Percentiles rank a stretch among this genome's conserved stretches.
phyloP scores from a whole-genome alignment of 2,329 filamentous ascomycete species.

The Teratosphaeria zuluensis region DNA sequence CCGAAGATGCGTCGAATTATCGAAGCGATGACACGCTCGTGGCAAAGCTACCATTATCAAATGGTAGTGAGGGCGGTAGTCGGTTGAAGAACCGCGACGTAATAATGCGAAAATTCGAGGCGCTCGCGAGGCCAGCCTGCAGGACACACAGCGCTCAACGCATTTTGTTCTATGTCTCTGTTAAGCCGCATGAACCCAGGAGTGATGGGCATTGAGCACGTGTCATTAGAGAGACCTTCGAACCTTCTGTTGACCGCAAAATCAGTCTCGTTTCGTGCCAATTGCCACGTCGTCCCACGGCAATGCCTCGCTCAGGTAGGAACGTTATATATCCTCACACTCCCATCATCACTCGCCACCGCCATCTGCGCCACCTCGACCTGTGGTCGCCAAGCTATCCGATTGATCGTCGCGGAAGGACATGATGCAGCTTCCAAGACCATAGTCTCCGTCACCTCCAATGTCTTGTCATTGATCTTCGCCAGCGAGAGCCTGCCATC shows the following conservation, averaged over 20 bases:
- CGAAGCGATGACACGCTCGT: background rate
- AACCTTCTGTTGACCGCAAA: background rate
- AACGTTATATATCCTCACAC: constrained; percentile 23
- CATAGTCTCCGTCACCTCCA: constrained; percentile 5
- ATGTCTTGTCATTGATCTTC: background rate
- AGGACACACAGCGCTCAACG: no score
- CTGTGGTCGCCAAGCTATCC: constrained; percentile 4
- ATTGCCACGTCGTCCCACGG: background rate
- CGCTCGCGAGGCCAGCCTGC: no score
- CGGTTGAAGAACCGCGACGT: no score
- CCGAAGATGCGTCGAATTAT: no score
- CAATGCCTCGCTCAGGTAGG: background rate
- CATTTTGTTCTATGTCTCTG: no score
- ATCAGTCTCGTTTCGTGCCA: background rate
- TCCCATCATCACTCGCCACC: constrained; percentile 33
- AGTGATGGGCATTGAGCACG: no score
- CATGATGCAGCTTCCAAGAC: background rate
- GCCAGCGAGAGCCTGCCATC: constrained; percentile 12
- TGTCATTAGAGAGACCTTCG: background rate
- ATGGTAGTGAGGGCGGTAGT: no score
- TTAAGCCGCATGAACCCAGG: background rate
- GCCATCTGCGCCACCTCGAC: constrained; percentile 23
- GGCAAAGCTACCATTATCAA: background rate
- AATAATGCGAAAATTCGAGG: no score
- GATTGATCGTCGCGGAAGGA: constrained; percentile 5